A percentile compares a stretch with the other conserved stretches of the same genome.
phyloP scores from a whole-genome alignment of 78 protist species.

The Dictyostelium capitatum region DNA sequence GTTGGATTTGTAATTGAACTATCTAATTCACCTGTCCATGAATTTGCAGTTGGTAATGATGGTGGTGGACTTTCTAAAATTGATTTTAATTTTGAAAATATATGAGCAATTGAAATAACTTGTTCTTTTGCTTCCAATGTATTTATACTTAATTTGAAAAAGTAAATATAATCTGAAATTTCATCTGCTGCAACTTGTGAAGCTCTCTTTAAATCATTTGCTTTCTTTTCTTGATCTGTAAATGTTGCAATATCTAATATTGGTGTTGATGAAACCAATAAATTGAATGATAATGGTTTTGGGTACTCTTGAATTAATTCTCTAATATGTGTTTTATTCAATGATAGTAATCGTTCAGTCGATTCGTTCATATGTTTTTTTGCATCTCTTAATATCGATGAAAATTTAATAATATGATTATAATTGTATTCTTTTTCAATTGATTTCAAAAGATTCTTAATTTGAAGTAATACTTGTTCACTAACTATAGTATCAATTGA shows the following conservation, averaged over 20 bases:
- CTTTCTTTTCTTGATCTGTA: slow-evolving; percentile 33
- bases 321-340: slow-evolving; percentile 27
- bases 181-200: slow-evolving; percentile 60
- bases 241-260: background rate
- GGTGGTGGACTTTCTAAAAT: slow-evolving; percentile 2
- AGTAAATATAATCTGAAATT: slow-evolving; percentile 46
- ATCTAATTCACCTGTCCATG: background rate
- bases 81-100: slow-evolving; percentile 27
- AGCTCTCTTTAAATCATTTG: slow-evolving; percentile 52
- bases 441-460: slow-evolving; percentile 1
- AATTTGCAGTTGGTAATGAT: background rate
- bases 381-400: slow-evolving; percentile 62
- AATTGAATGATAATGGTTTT: slow-evolving; percentile 17
- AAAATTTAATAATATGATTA: slow-evolving; percentile 27
- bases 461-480: slow-evolving; percentile 23
- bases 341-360: slow-evolving; percentile 7
- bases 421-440: slow-evolving; percentile 59
- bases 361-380: slow-evolving; percentile 59
- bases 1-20: background rate
- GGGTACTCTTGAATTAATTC: slow-evolving; percentile 1
- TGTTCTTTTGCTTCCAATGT: slow-evolving; percentile 55
- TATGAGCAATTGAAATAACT: slow-evolving; percentile 46
- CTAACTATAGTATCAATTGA: slow-evolving; percentile 42
- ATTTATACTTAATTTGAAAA: slow-evolving; percentile 26
- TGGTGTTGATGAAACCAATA: slow-evolving; percentile 11